Evolutionary conservation across 2,329 filamentous ascomycete genomes (phyloP), one percentile per base, ranked within the genome.

Genomic region (Penicillium sp.): DNA sequence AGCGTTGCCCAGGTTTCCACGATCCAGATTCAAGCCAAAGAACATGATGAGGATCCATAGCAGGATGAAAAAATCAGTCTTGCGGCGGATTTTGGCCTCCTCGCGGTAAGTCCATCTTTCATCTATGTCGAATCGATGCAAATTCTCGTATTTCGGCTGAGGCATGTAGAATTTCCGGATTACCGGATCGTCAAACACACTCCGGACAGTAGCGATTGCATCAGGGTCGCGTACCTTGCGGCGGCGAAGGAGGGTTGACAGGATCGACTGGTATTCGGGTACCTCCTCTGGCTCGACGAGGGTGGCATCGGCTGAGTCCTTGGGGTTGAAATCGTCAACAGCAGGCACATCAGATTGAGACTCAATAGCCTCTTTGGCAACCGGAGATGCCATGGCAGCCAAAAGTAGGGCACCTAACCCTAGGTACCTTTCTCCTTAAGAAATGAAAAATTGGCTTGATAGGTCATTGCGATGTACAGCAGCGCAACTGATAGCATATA

Each of bases 11-110:
- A 59, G 8, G 21, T 59, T 59, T 20, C 57, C 57, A 24, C 57
- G 38, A 16, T 59, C 57, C 4, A 59, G 16, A 21, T 59, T 55
- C 5, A 59, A 26, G 9, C 50, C 52, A 52, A 59, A 59, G 47
- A 59, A 59, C 80, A 83, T 83, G 38, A 83, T 65, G 49, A 78
- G 79, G 53, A 64, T 63, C 67, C 63, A 77, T 2, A 69, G 47
- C n/a, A 70, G 65, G 21, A 75, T 69, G 9, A 58, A 64, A 60
- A 60, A 63, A 58, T 75, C 73, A 12, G 60, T 65, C 51, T 70
- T 70, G 28, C 64, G 62, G 3, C 60, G 50, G 2, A 68, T 61
- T 3, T 51, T 49, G 5, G 47, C 57, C 53, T 70, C 62, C 49
- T 71, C 68, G 1, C 63, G 52, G 47, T 62, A 63, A 6, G 67